Evolutionary conservation across 1,284 basidiomycete genomes (phyloP), one percentile per base, ranked within the genome.

Genomic region (Rhodotorula sp.): DNA sequence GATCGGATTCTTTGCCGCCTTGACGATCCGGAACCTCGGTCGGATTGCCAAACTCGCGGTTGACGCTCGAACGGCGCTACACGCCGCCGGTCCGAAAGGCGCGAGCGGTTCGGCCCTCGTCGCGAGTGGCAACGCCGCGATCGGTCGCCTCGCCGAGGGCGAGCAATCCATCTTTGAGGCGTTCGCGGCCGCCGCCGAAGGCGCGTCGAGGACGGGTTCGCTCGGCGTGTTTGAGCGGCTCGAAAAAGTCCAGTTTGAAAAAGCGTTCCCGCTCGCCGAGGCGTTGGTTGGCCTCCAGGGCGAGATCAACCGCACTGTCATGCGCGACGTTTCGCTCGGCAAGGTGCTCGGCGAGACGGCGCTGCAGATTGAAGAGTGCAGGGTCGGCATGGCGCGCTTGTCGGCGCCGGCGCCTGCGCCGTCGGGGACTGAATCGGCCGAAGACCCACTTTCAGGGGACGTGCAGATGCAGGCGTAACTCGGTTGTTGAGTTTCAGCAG

Each of bases 21-120:
- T 77, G 28, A 68, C 73, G n/a, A 34, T 78, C 3, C 64, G 76
- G 12, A 78, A 78, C 62, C 52, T 74, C 54, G 62, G 68, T 3
- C 66, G 77, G 18, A 58, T 70, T 38, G 70, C 64, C 34, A 70
- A 70, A 21, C 47, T 69, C 67, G 76, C 76, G 0, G 64, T 67
- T 21, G 68, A 70, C 14, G 57, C 68, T 12, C 63, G 61, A 34
- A 26, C 15, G 14, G 54, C 54, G 1, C 54, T 26, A 14, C 54
- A 26, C 18, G 43, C 66, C 2, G 28, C 52, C 8, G 34, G 55
- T n/a, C 43, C 52, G 43, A 62, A 48, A 47, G 57, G 62, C 28
- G 54, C 50, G 54, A 55, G 65, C 43, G 57, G 65, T 1, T 52
- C 45, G 23, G 57, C 48, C 5, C 62, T 63, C 62, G 67, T 72